These are phyloP conservation scores for Wallacemonas rigidus DNA, from an alignment of 208 protist species.

Conservation along the genomic window DNA sequence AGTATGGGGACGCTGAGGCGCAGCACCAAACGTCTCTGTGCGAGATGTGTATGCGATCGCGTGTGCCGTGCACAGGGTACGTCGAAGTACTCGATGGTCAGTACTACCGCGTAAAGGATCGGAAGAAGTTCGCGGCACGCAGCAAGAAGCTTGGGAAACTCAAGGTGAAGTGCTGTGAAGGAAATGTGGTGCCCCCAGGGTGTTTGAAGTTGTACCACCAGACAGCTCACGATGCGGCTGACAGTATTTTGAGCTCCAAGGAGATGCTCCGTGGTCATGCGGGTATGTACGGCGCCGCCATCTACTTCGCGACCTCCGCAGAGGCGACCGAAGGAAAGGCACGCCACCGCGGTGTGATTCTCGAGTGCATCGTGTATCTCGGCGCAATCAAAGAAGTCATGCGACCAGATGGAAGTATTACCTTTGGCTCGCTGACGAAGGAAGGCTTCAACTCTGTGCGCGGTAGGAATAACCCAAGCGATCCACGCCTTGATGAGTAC, in stretches of 20 bases:
- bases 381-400: background rate
- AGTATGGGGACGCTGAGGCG: background rate
- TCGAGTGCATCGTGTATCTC: conserved; percentile 15
- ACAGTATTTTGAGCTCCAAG: background rate
- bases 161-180: background rate
- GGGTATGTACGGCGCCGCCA: conserved; percentile 2
- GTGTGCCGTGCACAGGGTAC: background rate
- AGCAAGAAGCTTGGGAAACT: background rate
- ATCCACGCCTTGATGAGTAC: background rate
- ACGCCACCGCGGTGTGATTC: background rate
- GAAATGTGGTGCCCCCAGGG: background rate
- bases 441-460: conserved; percentile 2
- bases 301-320: conserved; percentile 5
- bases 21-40: background rate
- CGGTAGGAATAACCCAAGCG: background rate
- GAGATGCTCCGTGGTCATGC: background rate
- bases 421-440: background rate
- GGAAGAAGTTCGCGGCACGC: background rate
- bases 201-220: background rate
- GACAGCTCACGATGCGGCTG: background rate
- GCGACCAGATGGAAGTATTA: background rate
- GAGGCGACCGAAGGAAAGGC: background rate
- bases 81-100: background rate
- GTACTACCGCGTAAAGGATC: background rate
- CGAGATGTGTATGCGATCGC: background rate